These are phyloP conservation scores for Syncephalastrum racemosum DNA, from an alignment of 371 early-diverging fungal genomes.

Conservation along the genomic window DNA sequence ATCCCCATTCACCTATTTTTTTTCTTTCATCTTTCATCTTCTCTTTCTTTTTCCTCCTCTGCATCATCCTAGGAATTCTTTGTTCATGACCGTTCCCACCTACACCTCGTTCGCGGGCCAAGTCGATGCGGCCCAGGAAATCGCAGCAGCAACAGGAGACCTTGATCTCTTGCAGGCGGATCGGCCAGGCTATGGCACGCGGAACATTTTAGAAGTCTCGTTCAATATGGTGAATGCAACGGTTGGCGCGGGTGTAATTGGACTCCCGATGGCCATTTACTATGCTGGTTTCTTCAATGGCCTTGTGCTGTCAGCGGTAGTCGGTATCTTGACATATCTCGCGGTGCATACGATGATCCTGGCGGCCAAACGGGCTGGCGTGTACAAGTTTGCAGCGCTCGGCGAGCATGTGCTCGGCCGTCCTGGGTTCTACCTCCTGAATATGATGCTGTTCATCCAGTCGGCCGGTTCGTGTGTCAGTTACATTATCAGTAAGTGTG, in stretches of 20 bases:
- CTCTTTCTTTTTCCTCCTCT: too few species aligned
- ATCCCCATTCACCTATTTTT: too few species aligned
- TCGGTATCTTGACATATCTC: conserved; percentile 42
- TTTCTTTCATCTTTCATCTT: too few species aligned
- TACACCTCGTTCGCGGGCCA: too few species aligned
- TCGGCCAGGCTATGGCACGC: conserved; percentile 41
- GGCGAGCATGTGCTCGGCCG: conserved; percentile 54
- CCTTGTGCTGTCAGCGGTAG: conserved; percentile 43
- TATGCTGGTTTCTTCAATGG: conserved; percentile 59
- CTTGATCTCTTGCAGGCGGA: conserved; percentile 34
- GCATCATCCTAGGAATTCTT: too few species aligned
- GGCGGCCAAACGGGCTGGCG: conserved; percentile 42
- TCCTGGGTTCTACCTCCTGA: conserved; percentile 48
- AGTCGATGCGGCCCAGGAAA: too few species aligned
- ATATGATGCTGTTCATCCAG: conserved; percentile 52
- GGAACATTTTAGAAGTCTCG: conserved; percentile 38
- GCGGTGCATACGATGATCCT: conserved; percentile 50
- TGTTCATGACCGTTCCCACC: too few species aligned
- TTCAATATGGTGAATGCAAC: conserved; percentile 61
- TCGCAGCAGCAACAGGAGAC: conserved; percentile 2
- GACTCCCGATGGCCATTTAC: conserved; percentile 53
- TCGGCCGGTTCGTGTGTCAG: conserved; percentile 52
- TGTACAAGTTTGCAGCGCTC: conserved; percentile 50
- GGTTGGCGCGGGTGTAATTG: conserved; percentile 64
- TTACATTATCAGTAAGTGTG: conserved; percentile 47